Conservation (phyloP, 1,139 yeast species). For the Yamadazyma diospyri region DNA sequence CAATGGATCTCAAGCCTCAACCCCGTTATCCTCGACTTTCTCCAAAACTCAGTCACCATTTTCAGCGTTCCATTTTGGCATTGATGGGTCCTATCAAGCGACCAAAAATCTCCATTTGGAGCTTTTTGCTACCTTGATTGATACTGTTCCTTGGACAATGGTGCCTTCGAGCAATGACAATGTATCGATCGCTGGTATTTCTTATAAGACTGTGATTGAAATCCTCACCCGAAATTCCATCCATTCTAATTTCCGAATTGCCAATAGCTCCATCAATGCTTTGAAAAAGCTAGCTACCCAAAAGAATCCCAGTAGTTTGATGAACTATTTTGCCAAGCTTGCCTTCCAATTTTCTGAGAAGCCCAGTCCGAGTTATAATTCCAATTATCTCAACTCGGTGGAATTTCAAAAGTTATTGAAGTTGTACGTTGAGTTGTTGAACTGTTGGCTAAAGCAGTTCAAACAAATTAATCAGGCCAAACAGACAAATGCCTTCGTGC, state of each 20-base stretch:
- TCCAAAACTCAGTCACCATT: slow-evolving; percentile 28
- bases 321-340: slow-evolving; percentile 72
- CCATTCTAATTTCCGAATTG: slow-evolving; percentile 59
- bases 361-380: slow-evolving; percentile 44
- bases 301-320: slow-evolving; percentile 66
- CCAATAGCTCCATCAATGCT: slow-evolving; percentile 61
- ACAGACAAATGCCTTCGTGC: slow-evolving; percentile 16
- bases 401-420: slow-evolving; percentile 61
- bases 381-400: slow-evolving; percentile 51
- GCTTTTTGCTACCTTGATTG: slow-evolving; percentile 66
- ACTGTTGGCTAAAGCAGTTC: slow-evolving; percentile 75
- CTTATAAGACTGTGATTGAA: slow-evolving; percentile 65
- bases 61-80: slow-evolving; percentile 51
- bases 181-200: slow-evolving; percentile 34
- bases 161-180: slow-evolving; percentile 33
- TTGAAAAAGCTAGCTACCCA: slow-evolving; percentile 64
- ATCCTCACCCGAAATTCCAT: slow-evolving; percentile 72
- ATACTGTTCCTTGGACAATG: slow-evolving; percentile 66
- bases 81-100: slow-evolving; percentile 35
- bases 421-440: slow-evolving; percentile 73
- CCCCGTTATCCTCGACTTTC: slow-evolving; percentile 16
- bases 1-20: slow-evolving; percentile 9
- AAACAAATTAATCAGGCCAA: slow-evolving; percentile 23
- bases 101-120: slow-evolving; percentile 47
- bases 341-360: slow-evolving; percentile 80